phyloP scores from a whole-genome alignment of 208 protist genomes.

The Leishmania gerbilli region DNA sequence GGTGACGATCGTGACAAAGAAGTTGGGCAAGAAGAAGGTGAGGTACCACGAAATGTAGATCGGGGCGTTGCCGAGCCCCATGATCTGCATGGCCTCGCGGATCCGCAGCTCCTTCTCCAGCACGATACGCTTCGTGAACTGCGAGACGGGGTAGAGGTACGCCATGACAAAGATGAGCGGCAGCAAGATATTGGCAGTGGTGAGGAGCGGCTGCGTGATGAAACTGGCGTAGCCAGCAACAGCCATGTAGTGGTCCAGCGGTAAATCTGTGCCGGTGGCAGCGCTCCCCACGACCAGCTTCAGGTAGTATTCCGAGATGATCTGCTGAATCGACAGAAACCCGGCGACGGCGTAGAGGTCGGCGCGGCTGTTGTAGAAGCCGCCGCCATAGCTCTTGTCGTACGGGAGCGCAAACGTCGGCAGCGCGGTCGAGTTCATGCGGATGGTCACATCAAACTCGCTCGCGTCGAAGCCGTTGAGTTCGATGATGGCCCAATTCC shows the following conservation, averaged over 20 bases:
- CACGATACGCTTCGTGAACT: slow-evolving; percentile 72
- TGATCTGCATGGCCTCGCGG: slow-evolving; percentile 80
- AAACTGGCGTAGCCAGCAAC: slow-evolving; percentile 38
- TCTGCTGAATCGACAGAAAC: slow-evolving; percentile 42
- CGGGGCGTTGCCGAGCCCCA: slow-evolving; percentile 64
- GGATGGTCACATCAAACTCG: slow-evolving; percentile 49
- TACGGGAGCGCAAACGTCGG: slow-evolving; percentile 43
- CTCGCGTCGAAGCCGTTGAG: slow-evolving; percentile 36
- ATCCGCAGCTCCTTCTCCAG: slow-evolving; percentile 82
- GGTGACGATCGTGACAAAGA: slow-evolving; percentile 49
- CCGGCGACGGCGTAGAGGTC: slow-evolving; percentile 29
- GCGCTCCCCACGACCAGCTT: slow-evolving; percentile 24
- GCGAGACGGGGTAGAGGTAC: slow-evolving; percentile 72
- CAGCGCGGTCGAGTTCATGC: slow-evolving; percentile 48
- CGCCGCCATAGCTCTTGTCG: slow-evolving; percentile 19
- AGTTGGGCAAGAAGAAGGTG: slow-evolving; percentile 40
- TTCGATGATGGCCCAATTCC: slow-evolving; percentile 50
- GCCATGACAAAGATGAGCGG: slow-evolving; percentile 63
- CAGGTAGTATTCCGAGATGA: slow-evolving; percentile 39
- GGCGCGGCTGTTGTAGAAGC: slow-evolving; percentile 26
- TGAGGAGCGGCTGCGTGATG: slow-evolving; percentile 50
- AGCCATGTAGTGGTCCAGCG: slow-evolving; percentile 41
- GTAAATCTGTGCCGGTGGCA: slow-evolving; percentile 7
- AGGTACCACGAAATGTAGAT: slow-evolving; percentile 53
- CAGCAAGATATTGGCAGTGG: slow-evolving; percentile 35